Conservation (phyloP, 1,139 yeast genomes). For the Lizanozyma gosingica region DNA sequence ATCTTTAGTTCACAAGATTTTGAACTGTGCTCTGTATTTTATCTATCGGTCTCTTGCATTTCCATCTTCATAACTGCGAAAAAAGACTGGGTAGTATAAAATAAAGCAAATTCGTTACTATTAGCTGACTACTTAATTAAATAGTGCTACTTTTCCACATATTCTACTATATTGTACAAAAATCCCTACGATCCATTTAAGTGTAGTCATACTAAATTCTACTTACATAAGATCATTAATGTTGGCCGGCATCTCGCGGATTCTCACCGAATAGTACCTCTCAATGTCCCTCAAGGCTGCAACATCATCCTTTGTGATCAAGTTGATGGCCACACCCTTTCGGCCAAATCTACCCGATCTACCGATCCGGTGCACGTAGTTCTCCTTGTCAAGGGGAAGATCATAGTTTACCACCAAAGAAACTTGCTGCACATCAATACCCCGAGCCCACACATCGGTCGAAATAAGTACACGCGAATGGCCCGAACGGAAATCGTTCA, state of each 20-base stretch:
- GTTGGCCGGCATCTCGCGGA: constrained; percentile 84
- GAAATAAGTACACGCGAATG: constrained; percentile 80
- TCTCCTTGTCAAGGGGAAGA: constrained; percentile 76
- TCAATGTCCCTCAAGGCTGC: constrained; percentile 61
- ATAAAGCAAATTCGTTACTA: too few species aligned
- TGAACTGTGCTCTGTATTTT: too few species aligned
- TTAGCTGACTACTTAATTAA: too few species aligned
- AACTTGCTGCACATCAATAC: constrained; percentile 97
- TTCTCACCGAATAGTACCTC: constrained; percentile 64
- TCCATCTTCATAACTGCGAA: too few species aligned
- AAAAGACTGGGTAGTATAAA: too few species aligned
- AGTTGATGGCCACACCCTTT: constrained; percentile 89
- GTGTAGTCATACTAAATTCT: too few species aligned
- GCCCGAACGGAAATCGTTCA: constrained; percentile 79
- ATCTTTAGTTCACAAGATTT: too few species aligned
- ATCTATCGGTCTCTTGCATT: too few species aligned
- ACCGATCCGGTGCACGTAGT: constrained; percentile 90
- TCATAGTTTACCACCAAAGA: constrained; percentile 90
- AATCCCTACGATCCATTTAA: too few species aligned
- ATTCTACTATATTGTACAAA: too few species aligned
- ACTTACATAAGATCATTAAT: constrained; percentile 40
- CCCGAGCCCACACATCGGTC: constrained; percentile 97
- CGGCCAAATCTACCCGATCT: constrained; percentile 94
- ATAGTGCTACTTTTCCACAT: too few species aligned
- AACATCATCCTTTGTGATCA: constrained; percentile 65